phyloP scores from a whole-genome alignment of 73 alveolate species.

The Breviolum minutum region DNA sequence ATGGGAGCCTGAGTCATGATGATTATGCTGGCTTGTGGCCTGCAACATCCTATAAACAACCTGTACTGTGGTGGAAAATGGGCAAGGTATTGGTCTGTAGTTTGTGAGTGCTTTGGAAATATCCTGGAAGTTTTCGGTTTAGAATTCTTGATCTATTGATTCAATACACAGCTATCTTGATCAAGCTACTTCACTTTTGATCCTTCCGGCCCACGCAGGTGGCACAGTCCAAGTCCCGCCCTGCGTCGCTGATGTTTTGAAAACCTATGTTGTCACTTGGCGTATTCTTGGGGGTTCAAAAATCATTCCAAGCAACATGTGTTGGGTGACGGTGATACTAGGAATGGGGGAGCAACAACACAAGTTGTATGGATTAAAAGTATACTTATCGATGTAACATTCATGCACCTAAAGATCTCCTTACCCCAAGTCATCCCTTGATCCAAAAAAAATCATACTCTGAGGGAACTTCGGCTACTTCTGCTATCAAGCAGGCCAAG shows the following conservation, averaged over 20 bases:
- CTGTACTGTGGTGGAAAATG: neutral
- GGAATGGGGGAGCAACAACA: neutral
- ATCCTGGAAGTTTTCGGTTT: neutral
- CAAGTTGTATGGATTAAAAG: neutral
- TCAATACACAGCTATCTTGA: too few species aligned
- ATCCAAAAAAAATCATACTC: too few species aligned
- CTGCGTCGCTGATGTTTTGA: neutral
- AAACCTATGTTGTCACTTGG: neutral
- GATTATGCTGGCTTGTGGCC: neutral
- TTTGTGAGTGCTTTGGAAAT: neutral
- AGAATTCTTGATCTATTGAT: neutral
- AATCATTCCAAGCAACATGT: too few species aligned
- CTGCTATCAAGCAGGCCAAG: slow-evolving; percentile 1
- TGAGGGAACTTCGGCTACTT: neutral
- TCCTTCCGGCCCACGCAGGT: slow-evolving; percentile 32
- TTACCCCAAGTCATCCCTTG: neutral
- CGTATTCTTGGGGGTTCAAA: too few species aligned
- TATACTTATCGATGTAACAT: too few species aligned
- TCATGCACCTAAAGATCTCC: too few species aligned
- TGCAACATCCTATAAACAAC: neutral
- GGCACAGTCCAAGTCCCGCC: neutral
- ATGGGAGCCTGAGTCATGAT: too few species aligned
- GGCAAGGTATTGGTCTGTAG: neutral
- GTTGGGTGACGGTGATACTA: too few species aligned
- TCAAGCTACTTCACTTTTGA: too few species aligned